Percentiles rank a stretch among this genome's conserved stretches.
These are phyloP conservation scores for Naganishia vishniacii DNA, from an alignment of 768 basidiomycete genomes.

Conservation along the genomic window DNA sequence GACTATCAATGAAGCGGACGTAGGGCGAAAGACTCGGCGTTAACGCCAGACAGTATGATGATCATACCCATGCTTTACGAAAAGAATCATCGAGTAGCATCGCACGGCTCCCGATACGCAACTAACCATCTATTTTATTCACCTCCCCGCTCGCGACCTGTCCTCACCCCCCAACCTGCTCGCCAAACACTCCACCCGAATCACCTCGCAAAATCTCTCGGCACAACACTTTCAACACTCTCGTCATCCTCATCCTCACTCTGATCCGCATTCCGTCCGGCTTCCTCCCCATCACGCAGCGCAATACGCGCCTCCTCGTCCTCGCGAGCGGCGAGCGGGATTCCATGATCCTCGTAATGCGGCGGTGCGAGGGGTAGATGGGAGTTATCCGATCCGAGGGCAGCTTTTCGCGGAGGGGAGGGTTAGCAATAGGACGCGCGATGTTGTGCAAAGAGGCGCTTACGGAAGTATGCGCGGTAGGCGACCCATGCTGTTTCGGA, in stretches of 20 bases:
- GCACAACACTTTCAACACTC: constrained; percentile 18
- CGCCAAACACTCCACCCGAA: too few relatives aligned
- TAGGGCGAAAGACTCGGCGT: too few relatives aligned
- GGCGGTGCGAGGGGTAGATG: constrained; percentile 45
- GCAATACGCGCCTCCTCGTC: constrained; percentile 3
- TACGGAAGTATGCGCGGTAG: constrained; percentile 46
- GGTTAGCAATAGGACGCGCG: background rate
- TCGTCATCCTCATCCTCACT: constrained; percentile 7
- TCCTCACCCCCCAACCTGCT: too few relatives aligned
- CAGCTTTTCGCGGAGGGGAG: constrained; percentile 33
- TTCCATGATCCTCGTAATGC: constrained; percentile 17
- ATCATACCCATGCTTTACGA: too few relatives aligned
- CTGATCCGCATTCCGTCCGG: constrained; percentile 1
- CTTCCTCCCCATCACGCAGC: background rate
- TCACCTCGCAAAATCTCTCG: constrained; percentile 12
- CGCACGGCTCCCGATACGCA: too few relatives aligned
- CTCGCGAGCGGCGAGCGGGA: background rate
- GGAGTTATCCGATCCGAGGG: constrained; percentile 38
- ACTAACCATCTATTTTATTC: too few relatives aligned
- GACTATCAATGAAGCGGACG: too few relatives aligned
- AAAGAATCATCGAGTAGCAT: too few relatives aligned
- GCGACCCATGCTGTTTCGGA: constrained; percentile 43
- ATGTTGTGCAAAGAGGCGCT: background rate
- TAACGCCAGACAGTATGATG: too few relatives aligned
- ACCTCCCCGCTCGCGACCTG: too few relatives aligned